A percentile compares a stretch with the other conserved stretches of the same genome.
phyloP scores from a whole-genome alignment of 1,284 basidiomycete genomes.

The Papiliotrema nemorosa region DNA sequence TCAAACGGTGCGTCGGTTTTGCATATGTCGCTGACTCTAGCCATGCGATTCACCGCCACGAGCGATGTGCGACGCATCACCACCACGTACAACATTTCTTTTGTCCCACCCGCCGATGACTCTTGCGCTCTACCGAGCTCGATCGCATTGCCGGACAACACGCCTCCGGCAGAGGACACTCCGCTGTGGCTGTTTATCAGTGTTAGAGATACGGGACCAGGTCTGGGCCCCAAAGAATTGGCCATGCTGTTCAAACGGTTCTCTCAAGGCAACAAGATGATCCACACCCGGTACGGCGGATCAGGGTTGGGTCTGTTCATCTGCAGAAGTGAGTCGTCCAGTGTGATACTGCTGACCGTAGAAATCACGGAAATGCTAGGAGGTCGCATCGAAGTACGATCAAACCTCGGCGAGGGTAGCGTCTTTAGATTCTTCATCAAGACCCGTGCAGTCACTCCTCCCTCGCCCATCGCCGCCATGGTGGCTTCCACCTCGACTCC shows the following conservation, averaged over 20 bases:
- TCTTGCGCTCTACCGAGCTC: conserved; percentile 28
- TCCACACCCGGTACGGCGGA: conserved; percentile 47
- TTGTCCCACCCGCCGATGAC: conserved; percentile 29
- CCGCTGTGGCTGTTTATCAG: conserved; percentile 40
- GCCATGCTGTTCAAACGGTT: conserved; percentile 44
- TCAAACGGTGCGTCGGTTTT: conserved; percentile 18
- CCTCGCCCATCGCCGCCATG: conserved; percentile 14
- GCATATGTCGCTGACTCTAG: neutral
- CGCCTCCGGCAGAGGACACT: conserved; percentile 30
- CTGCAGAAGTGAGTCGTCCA: conserved; percentile 30
- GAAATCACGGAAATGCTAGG: conserved; percentile 43
- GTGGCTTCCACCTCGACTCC: conserved; percentile 10
- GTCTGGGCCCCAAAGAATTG: conserved; percentile 38
- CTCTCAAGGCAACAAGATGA: conserved; percentile 46
- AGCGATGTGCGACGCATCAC: conserved; percentile 31
- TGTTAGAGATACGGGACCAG: conserved; percentile 47
- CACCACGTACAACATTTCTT: conserved; percentile 37
- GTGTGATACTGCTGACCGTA: conserved; percentile 8
- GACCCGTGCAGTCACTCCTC: conserved; percentile 23
- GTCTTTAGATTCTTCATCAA: conserved; percentile 50
- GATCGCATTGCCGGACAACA: conserved; percentile 8
- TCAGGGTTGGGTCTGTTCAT: conserved; percentile 48
- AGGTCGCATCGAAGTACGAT: conserved; percentile 43
- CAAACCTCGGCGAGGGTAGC: conserved; percentile 36
- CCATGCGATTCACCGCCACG: conserved; percentile 34